Evolutionary conservation across 1,139 yeast species (phyloP).

Genomic region (Zhuliangozyma blackwelliae): DNA sequence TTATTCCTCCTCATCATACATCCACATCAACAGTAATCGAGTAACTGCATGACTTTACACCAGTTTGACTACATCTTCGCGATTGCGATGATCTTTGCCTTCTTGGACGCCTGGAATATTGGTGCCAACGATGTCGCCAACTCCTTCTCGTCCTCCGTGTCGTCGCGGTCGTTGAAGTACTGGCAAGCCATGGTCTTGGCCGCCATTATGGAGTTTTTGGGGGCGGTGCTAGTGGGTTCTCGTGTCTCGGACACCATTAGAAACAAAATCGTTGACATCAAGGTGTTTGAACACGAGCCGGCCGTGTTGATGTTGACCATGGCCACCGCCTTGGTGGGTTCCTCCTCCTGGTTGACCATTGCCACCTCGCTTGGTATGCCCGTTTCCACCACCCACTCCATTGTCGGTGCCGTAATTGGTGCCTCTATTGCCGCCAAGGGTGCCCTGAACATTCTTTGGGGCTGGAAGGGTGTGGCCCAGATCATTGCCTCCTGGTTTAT

Average conservation of each 20-base stretch:
- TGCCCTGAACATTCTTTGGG: slow-evolving; percentile 60
- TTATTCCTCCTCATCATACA: neutral
- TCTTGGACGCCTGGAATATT: slow-evolving; percentile 76
- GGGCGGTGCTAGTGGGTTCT: slow-evolving; percentile 71
- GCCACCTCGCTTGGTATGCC: slow-evolving; percentile 72
- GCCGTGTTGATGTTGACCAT: slow-evolving; percentile 70
- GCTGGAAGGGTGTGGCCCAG: slow-evolving; percentile 70
- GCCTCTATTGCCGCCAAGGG: slow-evolving; percentile 71
- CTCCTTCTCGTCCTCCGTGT: slow-evolving; percentile 71
- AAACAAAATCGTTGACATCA: slow-evolving; percentile 54
- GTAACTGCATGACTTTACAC: slow-evolving; percentile 31
- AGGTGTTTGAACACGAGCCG: slow-evolving; percentile 49
- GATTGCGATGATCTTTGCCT: slow-evolving; percentile 65
- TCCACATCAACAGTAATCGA: neutral
- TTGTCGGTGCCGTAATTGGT: slow-evolving; percentile 75
- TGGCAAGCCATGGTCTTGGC: slow-evolving; percentile 76
- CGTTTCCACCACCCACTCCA: slow-evolving; percentile 75
- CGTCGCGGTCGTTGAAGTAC: slow-evolving; percentile 64
- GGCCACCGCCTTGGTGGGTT: slow-evolving; percentile 74
- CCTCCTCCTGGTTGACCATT: slow-evolving; percentile 66
- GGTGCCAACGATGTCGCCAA: slow-evolving; percentile 86
- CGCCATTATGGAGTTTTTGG: slow-evolving; percentile 64
- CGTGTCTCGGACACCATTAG: slow-evolving; percentile 69
- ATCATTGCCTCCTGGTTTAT: slow-evolving; percentile 79
- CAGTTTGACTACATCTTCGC: slow-evolving; percentile 67